phyloP scores from a whole-genome alignment of 2,329 filamentous ascomycete species.

The Arthrinium puccinioides region DNA sequence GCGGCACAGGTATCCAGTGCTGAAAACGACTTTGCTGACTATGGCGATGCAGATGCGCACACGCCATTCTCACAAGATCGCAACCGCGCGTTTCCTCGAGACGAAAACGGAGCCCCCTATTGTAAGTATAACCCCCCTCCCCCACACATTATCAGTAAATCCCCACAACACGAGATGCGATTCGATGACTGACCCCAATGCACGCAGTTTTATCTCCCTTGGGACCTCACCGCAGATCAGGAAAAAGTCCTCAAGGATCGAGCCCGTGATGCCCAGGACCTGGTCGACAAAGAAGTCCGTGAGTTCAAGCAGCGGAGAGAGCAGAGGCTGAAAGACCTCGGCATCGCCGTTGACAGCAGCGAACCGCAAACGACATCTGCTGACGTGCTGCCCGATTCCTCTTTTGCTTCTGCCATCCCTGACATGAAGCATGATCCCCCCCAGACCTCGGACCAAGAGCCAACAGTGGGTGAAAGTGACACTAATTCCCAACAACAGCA shows the following conservation, averaged over 20 bases:
- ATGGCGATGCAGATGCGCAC: conserved; percentile 55
- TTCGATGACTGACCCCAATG: conserved; percentile 3
- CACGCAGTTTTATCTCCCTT: conserved; percentile 75
- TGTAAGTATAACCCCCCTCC: conserved; percentile 43
- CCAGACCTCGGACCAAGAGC: conserved; percentile 10
- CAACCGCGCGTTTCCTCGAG: conserved; percentile 63
- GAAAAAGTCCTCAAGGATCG: conserved; percentile 66
- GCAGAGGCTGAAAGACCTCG: conserved; percentile 31
- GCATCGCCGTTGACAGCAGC: conserved; percentile 18
- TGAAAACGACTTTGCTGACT: conserved; percentile 14
- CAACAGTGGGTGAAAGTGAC: conserved; percentile 34
- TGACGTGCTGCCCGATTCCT: conserved; percentile 15
- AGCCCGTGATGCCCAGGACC: conserved; percentile 54
- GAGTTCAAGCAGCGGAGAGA: conserved; percentile 50
- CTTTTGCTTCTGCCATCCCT: conserved; percentile 17
- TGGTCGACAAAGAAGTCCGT: conserved; percentile 56
- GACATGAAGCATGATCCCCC: conserved; percentile 6
- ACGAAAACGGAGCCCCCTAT: conserved; percentile 67
- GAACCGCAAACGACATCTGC: neutral
- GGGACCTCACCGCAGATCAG: conserved; percentile 64
- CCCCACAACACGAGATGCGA: too few species aligned
- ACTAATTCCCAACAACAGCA: conserved; percentile 24
- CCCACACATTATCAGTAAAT: neutral
- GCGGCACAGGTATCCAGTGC: neutral
- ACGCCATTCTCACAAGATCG: conserved; percentile 64